Percentiles rank a stretch among this genome's conserved stretches.
phyloP scores from a whole-genome alignment of 345 rosid species.

The Heritiera fomes region DNA sequence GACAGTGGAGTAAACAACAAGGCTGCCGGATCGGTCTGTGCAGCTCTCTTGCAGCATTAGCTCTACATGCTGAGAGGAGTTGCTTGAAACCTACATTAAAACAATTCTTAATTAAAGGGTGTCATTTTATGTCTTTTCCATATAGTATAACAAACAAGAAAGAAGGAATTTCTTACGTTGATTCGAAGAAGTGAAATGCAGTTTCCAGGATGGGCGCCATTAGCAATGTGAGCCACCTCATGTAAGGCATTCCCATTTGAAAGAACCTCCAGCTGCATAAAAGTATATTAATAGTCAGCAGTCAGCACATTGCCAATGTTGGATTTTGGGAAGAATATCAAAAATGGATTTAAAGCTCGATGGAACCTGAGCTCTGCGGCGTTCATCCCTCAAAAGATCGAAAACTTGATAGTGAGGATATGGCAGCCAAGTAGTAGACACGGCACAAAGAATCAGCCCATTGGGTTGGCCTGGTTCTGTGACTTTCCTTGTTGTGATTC shows the following conservation, averaged over 20 bases:
- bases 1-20: slow-evolving; percentile 75
- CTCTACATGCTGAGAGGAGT: slow-evolving; percentile 85
- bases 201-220: slow-evolving; percentile 92
- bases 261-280: slow-evolving; percentile 60
- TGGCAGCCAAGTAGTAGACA: slow-evolving; percentile 84
- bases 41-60: slow-evolving; percentile 92
- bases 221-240: slow-evolving; percentile 95
- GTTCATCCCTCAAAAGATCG: slow-evolving; percentile 74
- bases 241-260: slow-evolving; percentile 81
- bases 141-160: not conserved
- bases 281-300: slow-evolving; percentile 4
- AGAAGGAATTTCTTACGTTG: slow-evolving; percentile 47
- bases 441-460: slow-evolving; percentile 80
- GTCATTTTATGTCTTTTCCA: not conserved
- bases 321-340: not conserved
- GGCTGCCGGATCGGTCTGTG: slow-evolving; percentile 77
- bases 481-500: slow-evolving; percentile 73
- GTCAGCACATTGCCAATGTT: not conserved
- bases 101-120: not conserved
- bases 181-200: slow-evolving; percentile 94
- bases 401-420: slow-evolving; percentile 69
- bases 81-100: slow-evolving; percentile 65
- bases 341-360: slow-evolving; percentile 1
- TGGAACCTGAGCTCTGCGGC: slow-evolving; percentile 66
- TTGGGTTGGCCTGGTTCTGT: slow-evolving; percentile 77